Evolutionary conservation across 495 filamentous ascomycete species (phyloP), one percentile per base, ranked within the genome.

Genomic region (Tirmania nivea): DNA sequence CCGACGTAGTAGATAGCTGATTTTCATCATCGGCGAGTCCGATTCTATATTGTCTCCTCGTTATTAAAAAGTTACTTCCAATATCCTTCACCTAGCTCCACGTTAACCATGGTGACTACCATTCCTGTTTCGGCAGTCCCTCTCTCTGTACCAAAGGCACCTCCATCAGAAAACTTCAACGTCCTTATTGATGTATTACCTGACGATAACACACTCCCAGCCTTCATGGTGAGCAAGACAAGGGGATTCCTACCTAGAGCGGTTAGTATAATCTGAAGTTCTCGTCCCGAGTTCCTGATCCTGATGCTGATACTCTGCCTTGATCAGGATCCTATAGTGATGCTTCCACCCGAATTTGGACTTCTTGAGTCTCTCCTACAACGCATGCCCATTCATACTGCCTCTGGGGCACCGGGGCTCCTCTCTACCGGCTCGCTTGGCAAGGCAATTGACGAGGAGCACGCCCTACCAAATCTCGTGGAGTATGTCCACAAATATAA

Each of bases 161-260:
- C 66, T 55, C 25, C 25, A 31, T 31, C 25, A 31, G 25, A 31
- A 31, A 31, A 45, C 12, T 70, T 78, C 60, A 64, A 73, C 53
- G 67, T 70, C 57, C 73, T 81, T 58, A 68, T 70, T 54, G 73
- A 79, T 60, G 69, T 77, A 51, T 70, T 71, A 60, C 71, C 77
- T 65, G 69, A 77, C 61, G 75, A 78, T 57, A 67, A 66, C 10
- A 69, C 69, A 51, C 71, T 90, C 19, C 81, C 82, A 35, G 78
- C 84, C 50, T 94, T 94, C 73, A 88, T 87, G 70, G 84, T 92
- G 57, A 89, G 86, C 49, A 86, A 78, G 2, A 77, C 79, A 0
- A 75, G 83, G 42, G 87, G 87, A 52, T 94, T 94, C 67, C 71
- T 84, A 42, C 79, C 80, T 1, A 72, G 79, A 1, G 69, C 62